Evolutionary conservation across 805 yeast species (phyloP), one percentile per base, ranked within the genome.

Genomic region (Starmerella bombicola): DNA sequence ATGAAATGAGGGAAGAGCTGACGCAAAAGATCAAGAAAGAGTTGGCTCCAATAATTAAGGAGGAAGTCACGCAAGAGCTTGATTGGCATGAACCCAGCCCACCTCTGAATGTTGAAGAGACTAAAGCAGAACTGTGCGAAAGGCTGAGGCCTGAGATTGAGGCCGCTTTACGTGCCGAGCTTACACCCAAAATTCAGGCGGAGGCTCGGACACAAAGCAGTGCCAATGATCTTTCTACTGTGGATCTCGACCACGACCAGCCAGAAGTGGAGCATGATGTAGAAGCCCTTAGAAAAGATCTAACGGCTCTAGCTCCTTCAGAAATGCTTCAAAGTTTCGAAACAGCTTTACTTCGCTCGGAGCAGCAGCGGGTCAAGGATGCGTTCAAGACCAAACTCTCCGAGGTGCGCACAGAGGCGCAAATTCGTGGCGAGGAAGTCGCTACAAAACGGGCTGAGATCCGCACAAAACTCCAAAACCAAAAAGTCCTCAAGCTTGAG

Each of bases 401-500:
- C 12, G 41, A 30, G 4, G 33, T 37, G 22, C 43, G 52, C 39
- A 33, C 36, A 3, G 46, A 45, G 22, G 43, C 48, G 5, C 44
- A 35, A 34, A 37, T 38, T 22, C 33, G 38, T 20, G 37, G 46
- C 24, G 35, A 40, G 17, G 35, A 42, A 9, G 32, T 42, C 7
- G 49, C 46, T 2, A 8, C 31, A 34, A 36, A 49, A 40, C 32
- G 48, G 31, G 50, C 32, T 34, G 59, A 20, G 37, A 50, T 34
- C 41, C 43, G 37, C 51, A 55, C 20, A 37, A 70, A 67, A 43
- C 68, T 78, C 57, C 62, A 74, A 50, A 69, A 67, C 49, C 65
- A 66, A 47, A 75, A 70, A 55, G 60, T 72, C n/a, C 74, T 70
- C 33, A 68, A 67, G 38, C 62, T 71, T 22, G 74, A 70, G 45